Base-by-base conservation (phyloP, 345 rosid species). In the Carallia brachiata region DNA sequence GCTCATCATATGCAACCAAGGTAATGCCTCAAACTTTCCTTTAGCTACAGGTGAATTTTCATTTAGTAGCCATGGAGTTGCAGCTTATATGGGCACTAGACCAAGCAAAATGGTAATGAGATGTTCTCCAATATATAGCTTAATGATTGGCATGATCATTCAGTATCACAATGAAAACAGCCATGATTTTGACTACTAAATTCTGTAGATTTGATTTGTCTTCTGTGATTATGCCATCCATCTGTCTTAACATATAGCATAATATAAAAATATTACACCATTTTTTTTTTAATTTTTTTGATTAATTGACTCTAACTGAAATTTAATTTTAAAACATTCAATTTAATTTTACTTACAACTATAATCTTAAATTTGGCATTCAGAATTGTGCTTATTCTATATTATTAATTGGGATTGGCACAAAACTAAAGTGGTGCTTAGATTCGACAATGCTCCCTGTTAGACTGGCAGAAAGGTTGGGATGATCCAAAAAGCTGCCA, bases 1-100 rank as follows among this genome's bases (percentile, higher is more conserved):
- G 85, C 75, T 87, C 95, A 36, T 70, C 83, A 7, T 81, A 77
- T 64, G 83, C 84, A 6, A 58, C 77, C 73, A 85, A 84, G 90
- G 93, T 88, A 78, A 37, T 76, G 53, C 66, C 10, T 48, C 4
- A n/a, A 32, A 64, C 37, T 19, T 83, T 23, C 52, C 73, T 52
- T 23, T 52, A 32, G 34, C 15, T n/a, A 4, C 18, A 18, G 16
- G 6, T 32, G 13, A 60, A 44, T 50, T 69, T 3, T 32, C 2
- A 4, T 2, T 32, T 32, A 32, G 13, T 32, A 32, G 13, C 19
- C 1, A 6, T 52, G 58, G 28, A 28, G 36, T 2, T 23, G 61
- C 47, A 32, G 8, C 23, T 32, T 17, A 32, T 50, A 28, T 52
- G 52, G 7, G 61, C 18, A 32, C 23, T 1, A 10, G 18, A 10